Evolutionary conservation across 306 rosid genomes (phyloP).

Genomic region (Begonia peltatifolia): DNA sequence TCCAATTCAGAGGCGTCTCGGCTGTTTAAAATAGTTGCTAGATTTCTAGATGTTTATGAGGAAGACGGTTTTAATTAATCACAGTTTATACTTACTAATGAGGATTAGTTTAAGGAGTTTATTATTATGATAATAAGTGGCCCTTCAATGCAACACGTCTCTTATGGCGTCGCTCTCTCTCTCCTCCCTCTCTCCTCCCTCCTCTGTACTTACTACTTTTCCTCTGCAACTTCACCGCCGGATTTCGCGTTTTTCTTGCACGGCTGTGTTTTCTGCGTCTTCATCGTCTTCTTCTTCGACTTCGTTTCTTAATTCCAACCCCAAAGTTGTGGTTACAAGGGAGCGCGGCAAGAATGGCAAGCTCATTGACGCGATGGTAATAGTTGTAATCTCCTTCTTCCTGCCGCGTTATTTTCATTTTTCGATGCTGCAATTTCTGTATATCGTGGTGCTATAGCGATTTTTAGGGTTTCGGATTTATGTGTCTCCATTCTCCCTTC

Average conservation of each 20-base stretch:
- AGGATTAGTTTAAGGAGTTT: no score
- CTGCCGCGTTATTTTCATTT: not conserved
- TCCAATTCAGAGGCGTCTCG: no score
- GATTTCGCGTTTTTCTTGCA: constrained; percentile 11
- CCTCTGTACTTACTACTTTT: constrained; percentile 8
- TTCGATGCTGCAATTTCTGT: constrained; percentile 1
- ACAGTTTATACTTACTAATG: no score
- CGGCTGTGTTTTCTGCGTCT: constrained; percentile 21
- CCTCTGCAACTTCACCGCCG: constrained; percentile 37
- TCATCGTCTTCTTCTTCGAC: constrained; percentile 21
- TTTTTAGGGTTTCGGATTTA: not conserved
- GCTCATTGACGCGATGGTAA: constrained; percentile 75
- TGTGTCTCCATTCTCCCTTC: not conserved
- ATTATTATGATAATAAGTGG: constrained; percentile 27
- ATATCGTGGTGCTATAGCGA: not conserved
- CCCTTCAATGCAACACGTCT: constrained; percentile 49
- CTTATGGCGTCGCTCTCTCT: constrained; percentile 42
- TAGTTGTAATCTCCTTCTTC: not conserved
- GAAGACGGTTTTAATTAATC: no score
- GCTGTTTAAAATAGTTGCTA: no score
- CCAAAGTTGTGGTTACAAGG: constrained; percentile 80
- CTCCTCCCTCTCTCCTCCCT: constrained; percentile 24
- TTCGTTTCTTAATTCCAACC: constrained; percentile 17
- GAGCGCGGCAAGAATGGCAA: constrained; percentile 94
- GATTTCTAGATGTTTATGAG: no score